phyloP scores from a whole-genome alignment of 164 flowering plant genomes.

The Nelumbo lutea region DNA sequence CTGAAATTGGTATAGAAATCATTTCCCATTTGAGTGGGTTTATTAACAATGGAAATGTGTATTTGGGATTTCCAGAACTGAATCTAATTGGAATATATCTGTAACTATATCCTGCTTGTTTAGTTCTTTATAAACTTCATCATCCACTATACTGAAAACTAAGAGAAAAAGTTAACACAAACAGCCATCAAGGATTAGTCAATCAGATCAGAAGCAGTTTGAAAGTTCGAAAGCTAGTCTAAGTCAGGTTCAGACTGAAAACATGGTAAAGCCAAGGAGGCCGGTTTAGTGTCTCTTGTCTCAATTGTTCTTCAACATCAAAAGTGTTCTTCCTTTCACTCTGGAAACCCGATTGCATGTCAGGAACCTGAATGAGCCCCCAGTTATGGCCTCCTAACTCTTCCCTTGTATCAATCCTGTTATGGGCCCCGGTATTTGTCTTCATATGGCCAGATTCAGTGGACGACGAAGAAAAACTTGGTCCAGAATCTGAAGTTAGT shows the following conservation, averaged over 20 bases:
- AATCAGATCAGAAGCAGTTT: conserved; percentile 14
- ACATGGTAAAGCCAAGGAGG: conserved; percentile 70
- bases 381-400: conserved; percentile 17
- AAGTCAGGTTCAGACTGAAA: conserved; percentile 54
- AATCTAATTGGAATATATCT: no score
- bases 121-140: conserved; percentile 13
- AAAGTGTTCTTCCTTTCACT: conserved; percentile 23
- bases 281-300: conserved; percentile 41
- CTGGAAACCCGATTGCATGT: conserved; percentile 19
- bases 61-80: no score
- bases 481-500: conserved; percentile 41
- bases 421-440: conserved; percentile 10
- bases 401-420: conserved; percentile 11
- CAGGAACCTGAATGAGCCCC: conserved; percentile 23
- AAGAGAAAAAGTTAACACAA: conserved; percentile 14
- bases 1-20: no score
- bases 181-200: conserved; percentile 16
- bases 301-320: conserved; percentile 34
- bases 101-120: no score
- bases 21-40: no score
- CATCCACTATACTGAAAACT: conserved; percentile 12
- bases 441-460: conserved; percentile 43
- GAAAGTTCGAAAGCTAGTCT: conserved; percentile 5
- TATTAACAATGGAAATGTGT: no score
- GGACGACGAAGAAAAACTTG: conserved; percentile 53